phyloP scores from a whole-genome alignment of 371 early-diverging fungal species.

The Mucor saturninus region DNA sequence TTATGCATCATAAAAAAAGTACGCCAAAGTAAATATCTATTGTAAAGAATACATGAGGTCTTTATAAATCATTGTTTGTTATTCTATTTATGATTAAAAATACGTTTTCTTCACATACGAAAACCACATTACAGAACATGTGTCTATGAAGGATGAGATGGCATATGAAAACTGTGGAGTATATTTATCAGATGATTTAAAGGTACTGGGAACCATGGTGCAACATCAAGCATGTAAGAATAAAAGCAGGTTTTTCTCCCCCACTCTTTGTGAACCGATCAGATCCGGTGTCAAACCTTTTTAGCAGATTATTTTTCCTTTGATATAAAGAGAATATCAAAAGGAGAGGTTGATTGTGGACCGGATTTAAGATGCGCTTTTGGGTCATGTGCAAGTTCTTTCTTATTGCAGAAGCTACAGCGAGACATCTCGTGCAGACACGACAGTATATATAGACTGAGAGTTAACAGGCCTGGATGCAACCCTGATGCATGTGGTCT shows the following conservation, averaged over 20 bases:
- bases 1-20: neutral
- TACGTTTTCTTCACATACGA: no score
- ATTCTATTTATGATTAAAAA: no score
- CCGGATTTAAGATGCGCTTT: no score
- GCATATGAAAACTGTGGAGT: constrained; percentile 3
- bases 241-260: no score
- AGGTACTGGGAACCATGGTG: no score
- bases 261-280: constrained; percentile 9
- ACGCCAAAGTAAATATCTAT: neutral
- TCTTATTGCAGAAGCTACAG: neutral
- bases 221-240: no score
- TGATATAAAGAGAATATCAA: neutral
- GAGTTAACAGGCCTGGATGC: neutral
- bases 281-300: constrained; percentile 16
- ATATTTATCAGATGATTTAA: constrained; percentile 2
- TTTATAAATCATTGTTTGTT: no score
- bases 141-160: neutral
- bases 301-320: neutral
- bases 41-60: no score
- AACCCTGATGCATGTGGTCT: neutral
- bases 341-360: neutral
- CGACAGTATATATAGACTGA: neutral
- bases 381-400: neutral
- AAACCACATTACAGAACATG: no score
- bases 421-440: constrained; percentile 1